A percentile compares a stretch with the other conserved stretches of the same genome.
Conservation (phyloP, 1,284 basidiomycete species). For the Heimioporus punctisporus region DNA sequence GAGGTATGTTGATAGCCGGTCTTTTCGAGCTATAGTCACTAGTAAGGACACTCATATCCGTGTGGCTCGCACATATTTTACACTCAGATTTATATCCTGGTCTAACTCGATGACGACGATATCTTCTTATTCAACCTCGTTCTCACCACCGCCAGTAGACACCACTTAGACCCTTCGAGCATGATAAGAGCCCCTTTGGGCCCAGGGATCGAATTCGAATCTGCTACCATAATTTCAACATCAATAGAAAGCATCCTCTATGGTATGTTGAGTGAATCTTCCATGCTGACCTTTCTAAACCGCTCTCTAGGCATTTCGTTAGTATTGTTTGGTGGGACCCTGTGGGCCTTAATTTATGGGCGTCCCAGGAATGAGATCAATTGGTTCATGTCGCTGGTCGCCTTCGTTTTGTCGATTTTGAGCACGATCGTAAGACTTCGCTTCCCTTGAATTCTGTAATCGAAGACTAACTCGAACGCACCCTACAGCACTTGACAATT, state of each 20-base stretch:
- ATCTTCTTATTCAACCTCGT: not conserved
- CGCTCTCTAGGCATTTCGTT: conserved; percentile 24
- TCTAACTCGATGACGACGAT: not conserved
- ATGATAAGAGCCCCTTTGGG: conserved; percentile 5
- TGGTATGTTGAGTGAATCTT: conserved; percentile 19
- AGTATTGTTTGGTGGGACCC: conserved; percentile 21
- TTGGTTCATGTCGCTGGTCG: conserved; percentile 19
- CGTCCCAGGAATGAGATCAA: conserved; percentile 16
- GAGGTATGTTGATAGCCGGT: too few species aligned
- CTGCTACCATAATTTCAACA: conserved; percentile 19
- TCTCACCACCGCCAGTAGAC: not conserved
- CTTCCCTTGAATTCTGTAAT: not conserved
- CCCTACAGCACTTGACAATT: conserved; percentile 25
- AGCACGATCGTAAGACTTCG: conserved; percentile 19
- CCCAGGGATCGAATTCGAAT: conserved; percentile 13
- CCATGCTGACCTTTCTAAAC: not conserved
- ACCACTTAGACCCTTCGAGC: not conserved
- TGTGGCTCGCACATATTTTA: not conserved
- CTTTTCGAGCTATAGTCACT: too few species aligned
- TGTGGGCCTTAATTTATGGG: conserved; percentile 20
- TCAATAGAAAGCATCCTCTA: conserved; percentile 25
- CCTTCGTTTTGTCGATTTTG: conserved; percentile 12
- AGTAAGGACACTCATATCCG: too few species aligned
- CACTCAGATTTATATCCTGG: not conserved
- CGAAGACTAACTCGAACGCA: too few species aligned